Base-by-base conservation (phyloP, 129 eudicot genomes). In the Centaurea solstitialis region DNA sequence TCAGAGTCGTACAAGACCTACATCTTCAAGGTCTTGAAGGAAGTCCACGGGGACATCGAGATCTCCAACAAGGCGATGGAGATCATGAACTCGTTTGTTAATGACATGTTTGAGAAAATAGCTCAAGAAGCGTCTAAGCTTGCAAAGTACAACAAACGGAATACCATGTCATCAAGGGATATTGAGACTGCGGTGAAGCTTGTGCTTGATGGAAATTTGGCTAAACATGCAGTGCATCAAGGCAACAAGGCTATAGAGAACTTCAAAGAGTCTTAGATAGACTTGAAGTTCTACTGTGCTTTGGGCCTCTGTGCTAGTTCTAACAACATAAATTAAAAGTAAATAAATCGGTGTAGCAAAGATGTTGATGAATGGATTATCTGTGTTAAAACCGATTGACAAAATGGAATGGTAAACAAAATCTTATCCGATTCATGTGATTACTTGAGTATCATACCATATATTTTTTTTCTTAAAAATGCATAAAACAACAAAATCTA, bases 81-180 rank as follows among this genome's bases (percentile, higher is more conserved):
- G 75, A 70, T 70, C 75, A 70, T 70, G 75, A 70, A 70, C 75
- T 70, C 75, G 17, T 70, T 70, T 3, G 50, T 70, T 9, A 70
- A 70, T 70, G 75, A 70, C 9, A 70, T 70, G 75, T 17, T 70
- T 70, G 50, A 70, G 21, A 70, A 70, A 70, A 35, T 18, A 4
- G 30, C 75, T 1, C 53, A 70, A 37, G 75, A 70, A 70, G 75
- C 75, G 18, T 70, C 53, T 0, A 37, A 37, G 0, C 50, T 70
- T n/a, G 30, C 53, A 38, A 35, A 3, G 26, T 37, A 18, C 75
- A 37, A 70, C 50, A 70, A 70, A 5, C 37, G 8, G 53, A 70
- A 10, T 11, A 38, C 53, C 21, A 17, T 70, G 21, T n/a, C 75
- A 1, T 21, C 50, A 4, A 70, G 75, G n/a, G 75, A 70, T 17